phyloP scores from a whole-genome alignment of 108 stramenopile species.

The Nitzschia sp. region DNA sequence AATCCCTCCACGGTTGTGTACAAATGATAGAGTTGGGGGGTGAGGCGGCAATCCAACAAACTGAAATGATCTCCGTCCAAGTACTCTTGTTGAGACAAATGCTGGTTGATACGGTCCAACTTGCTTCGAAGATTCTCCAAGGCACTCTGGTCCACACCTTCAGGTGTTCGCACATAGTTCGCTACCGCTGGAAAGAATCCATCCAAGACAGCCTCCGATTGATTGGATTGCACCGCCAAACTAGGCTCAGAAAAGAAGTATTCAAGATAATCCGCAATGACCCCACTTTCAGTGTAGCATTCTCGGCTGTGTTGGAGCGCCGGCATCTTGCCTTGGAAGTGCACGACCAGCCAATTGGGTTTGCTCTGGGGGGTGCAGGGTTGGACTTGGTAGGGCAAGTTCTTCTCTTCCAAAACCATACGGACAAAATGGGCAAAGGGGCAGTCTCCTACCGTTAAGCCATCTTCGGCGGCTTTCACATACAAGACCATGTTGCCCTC shows the following conservation, averaged over 20 bases:
- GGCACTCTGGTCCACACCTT: slow-evolving; percentile 53
- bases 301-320: slow-evolving; percentile 81
- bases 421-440: slow-evolving; percentile 84
- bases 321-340: slow-evolving; percentile 80
- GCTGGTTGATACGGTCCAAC: slow-evolving; percentile 50
- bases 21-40: slow-evolving; percentile 82
- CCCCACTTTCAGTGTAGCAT: slow-evolving; percentile 77
- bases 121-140: slow-evolving; percentile 39
- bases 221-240: slow-evolving; percentile 19
- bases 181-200: slow-evolving; percentile 85
- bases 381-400: slow-evolving; percentile 63
- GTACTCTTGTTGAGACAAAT: slow-evolving; percentile 37
- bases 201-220: slow-evolving; percentile 48
- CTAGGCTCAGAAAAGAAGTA: slow-evolving; percentile 75
- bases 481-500: slow-evolving; percentile 83
- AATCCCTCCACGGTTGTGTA: slow-evolving; percentile 53
- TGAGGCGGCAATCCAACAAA: slow-evolving; percentile 67
- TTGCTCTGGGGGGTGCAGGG: slow-evolving; percentile 64
- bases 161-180: slow-evolving; percentile 65
- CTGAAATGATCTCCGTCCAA: slow-evolving; percentile 57
- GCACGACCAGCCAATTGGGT: slow-evolving; percentile 77
- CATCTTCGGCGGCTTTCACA: slow-evolving; percentile 75
- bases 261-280: slow-evolving; percentile 80
- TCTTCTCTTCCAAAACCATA: slow-evolving; percentile 76
- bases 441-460: slow-evolving; percentile 73